Conservation (phyloP, 2,329 filamentous ascomycete species). For the Penicillium sp. region DNA sequence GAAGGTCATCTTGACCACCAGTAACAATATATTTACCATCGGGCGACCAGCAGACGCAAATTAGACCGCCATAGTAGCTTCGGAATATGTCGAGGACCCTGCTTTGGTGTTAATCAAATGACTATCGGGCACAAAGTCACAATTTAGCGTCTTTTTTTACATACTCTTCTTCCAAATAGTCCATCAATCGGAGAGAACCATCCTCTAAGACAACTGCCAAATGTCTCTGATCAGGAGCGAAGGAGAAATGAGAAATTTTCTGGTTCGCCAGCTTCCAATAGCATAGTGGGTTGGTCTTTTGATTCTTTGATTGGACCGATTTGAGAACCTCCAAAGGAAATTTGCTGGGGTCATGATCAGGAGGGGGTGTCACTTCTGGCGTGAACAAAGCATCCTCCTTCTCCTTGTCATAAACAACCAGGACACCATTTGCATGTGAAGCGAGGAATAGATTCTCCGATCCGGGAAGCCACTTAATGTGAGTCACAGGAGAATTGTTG, state of each 20-base stretch:
- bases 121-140: no score
- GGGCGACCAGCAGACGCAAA: constrained; percentile 95
- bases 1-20: constrained; percentile 91
- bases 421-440: constrained; percentile 84
- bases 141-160: no score
- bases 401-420: constrained; percentile 97
- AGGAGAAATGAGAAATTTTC: constrained; percentile 86
- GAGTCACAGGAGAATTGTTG: constrained; percentile 80
- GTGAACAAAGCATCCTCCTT: constrained; percentile 85
- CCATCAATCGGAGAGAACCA: constrained; percentile 84
- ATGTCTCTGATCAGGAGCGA: constrained; percentile 86
- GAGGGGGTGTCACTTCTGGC: constrained; percentile 59
- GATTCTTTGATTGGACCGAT: constrained; percentile 90
- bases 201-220: constrained; percentile 91
- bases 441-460: constrained; percentile 93
- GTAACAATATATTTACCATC: constrained; percentile 96
- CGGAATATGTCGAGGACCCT: constrained; percentile 86
- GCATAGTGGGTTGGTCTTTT: constrained; percentile 89
- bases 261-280: constrained; percentile 93
- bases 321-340: constrained; percentile 73
- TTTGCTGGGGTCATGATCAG: constrained; percentile 30
- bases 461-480: constrained; percentile 91
- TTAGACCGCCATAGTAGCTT: constrained; percentile 91
- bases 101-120: constrained; percentile 2
- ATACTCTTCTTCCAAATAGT: constrained; percentile 88